These are phyloP conservation scores for Kuraishia cidri DNA, from an alignment of 805 yeast genomes.

Conservation along the genomic window DNA sequence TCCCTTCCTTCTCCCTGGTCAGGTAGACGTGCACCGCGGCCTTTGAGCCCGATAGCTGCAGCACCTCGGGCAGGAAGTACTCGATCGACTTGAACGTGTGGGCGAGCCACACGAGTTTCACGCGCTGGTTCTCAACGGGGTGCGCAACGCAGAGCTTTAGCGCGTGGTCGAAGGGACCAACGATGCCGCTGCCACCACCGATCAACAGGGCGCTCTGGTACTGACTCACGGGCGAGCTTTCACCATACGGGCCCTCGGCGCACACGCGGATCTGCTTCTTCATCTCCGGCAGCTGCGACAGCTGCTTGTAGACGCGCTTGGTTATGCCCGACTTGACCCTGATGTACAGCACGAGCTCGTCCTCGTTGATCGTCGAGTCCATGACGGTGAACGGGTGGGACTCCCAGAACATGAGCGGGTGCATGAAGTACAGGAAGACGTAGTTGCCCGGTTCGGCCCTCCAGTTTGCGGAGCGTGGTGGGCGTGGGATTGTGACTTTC, in stretches of 20 bases:
- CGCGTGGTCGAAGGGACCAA: conserved; percentile 41
- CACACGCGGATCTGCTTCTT: conserved; percentile 24
- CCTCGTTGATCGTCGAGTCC: conserved; percentile 10
- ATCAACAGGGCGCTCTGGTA: conserved; percentile 48
- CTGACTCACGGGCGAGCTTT: conserved; percentile 32
- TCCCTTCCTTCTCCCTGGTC: background rate
- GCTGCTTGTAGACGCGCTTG: conserved; percentile 23
- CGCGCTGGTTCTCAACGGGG: conserved; percentile 15
- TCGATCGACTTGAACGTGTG: conserved; percentile 39
- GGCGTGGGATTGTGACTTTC: conserved; percentile 36
- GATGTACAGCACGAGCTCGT: conserved; percentile 1
- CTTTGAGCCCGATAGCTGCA: conserved; percentile 18
- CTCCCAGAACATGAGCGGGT: conserved; percentile 50
- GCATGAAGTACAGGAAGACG: conserved; percentile 48
- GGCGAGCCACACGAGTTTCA: conserved; percentile 48
- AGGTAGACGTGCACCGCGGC: conserved; percentile 26
- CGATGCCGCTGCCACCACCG: conserved; percentile 73
- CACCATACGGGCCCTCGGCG: conserved; percentile 70
- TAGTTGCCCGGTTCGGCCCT: conserved; percentile 44
- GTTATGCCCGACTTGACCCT: conserved; percentile 56
- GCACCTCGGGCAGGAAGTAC: conserved; percentile 39
- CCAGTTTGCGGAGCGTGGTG: conserved; percentile 45
- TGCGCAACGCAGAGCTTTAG: conserved; percentile 16
- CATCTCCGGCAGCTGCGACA: conserved; percentile 21
- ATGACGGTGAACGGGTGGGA: conserved; percentile 67